Evolutionary conservation across 2,329 filamentous ascomycete genomes (phyloP).

Genomic region (Aspergillus versicolor): DNA sequence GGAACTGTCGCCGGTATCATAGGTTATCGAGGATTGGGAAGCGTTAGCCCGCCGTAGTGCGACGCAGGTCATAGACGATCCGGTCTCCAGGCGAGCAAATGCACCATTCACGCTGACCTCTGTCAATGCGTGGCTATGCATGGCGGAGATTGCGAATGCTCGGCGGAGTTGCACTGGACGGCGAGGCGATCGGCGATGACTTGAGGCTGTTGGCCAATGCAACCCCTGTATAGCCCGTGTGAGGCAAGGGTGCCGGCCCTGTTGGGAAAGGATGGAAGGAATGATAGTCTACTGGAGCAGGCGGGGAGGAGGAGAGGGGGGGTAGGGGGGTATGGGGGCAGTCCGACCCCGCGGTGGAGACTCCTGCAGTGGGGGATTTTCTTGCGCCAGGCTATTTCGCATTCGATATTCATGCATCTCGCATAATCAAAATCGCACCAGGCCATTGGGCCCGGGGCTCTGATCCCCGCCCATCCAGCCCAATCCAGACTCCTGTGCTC

Average conservation of each 20-base stretch:
- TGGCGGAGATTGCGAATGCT: background rate
- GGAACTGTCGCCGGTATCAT: background rate
- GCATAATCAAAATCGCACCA: background rate
- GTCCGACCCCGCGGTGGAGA: no score
- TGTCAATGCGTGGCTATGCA: background rate
- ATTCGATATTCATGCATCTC: background rate
- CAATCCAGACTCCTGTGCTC: background rate
- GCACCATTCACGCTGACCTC: background rate
- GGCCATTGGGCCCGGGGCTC: background rate
- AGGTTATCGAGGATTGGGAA: background rate
- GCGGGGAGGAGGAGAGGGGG: no score
- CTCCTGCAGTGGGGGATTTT: no score
- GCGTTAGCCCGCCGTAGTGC: background rate
- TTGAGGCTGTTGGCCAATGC: no score
- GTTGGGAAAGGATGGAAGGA: no score
- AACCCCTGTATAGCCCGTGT: no score
- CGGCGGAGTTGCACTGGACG: background rate
- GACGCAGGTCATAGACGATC: background rate
- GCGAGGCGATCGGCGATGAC: background rate
- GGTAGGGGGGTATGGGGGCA: no score
- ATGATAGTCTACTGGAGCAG: no score
- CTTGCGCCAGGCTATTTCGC: background rate
- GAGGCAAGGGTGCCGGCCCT: no score
- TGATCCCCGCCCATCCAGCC: background rate
- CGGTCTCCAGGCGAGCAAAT: background rate